phyloP scores from a whole-genome alignment of 768 basidiomycete genomes.

The Tylopilus plumbeoviolaceoides region DNA sequence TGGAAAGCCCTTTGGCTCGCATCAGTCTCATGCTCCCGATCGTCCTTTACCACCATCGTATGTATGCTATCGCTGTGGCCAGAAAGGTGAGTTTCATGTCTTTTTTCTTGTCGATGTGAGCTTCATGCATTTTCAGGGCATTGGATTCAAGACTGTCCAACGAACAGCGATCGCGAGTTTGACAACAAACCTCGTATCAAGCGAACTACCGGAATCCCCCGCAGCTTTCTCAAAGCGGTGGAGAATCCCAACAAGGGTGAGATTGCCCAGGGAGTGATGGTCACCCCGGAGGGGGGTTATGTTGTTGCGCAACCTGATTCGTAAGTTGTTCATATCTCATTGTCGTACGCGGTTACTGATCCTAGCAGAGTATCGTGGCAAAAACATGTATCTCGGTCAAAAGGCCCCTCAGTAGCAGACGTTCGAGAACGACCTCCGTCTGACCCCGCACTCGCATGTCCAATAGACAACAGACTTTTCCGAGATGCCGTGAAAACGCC shows the following conservation, averaged over 20 bases:
- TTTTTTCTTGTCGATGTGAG: background rate
- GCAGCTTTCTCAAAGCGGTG: conserved; percentile 95
- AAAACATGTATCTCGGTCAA: conserved; percentile 77
- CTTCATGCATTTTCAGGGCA: conserved; percentile 58
- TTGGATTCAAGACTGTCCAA: conserved; percentile 99
- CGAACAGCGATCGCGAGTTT: conserved; percentile 92
- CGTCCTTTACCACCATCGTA: conserved; percentile 90
- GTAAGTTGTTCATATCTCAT: conserved; percentile 46
- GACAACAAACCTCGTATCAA: conserved; percentile 95
- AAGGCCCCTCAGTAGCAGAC: conserved; percentile 82
- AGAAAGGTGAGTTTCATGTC: conserved; percentile 66
- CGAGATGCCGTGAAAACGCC: conserved; percentile 94
- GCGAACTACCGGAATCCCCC: conserved; percentile 95
- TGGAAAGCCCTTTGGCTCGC: conserved; percentile 46
- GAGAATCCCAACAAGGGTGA: conserved; percentile 76
- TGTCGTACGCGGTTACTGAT: background rate
- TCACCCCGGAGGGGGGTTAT: conserved; percentile 97
- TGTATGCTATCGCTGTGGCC: conserved; percentile 97
- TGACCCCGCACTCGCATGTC: conserved; percentile 77
- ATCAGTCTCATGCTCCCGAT: conserved; percentile 55
- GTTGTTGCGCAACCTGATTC: conserved; percentile 95
- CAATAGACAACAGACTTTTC: conserved; percentile 90
- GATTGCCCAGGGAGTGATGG: conserved; percentile 87
- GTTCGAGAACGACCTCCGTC: conserved; percentile 81
- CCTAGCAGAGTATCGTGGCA: conserved; percentile 83